These are phyloP conservation scores for Nadsonia fulvescens DNA, from an alignment of 805 yeast genomes.

Conservation along the genomic window DNA sequence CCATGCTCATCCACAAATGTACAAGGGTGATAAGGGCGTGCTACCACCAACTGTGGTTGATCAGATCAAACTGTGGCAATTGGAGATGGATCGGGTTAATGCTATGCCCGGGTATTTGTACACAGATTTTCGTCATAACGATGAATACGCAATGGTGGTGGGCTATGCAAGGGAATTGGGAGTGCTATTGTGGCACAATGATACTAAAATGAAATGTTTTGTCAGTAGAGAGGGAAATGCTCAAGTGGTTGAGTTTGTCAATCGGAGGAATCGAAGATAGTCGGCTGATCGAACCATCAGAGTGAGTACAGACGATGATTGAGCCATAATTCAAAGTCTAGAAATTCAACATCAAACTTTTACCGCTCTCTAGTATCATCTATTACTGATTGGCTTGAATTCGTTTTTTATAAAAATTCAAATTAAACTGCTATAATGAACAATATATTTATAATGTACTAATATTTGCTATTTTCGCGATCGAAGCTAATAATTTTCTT, in stretches of 20 bases:
- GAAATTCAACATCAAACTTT: too few relatives aligned
- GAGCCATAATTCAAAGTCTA: too few relatives aligned
- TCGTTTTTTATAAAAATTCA: too few relatives aligned
- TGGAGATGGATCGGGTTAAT: constrained; percentile 82
- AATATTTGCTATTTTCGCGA: too few relatives aligned
- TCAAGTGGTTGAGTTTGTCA: constrained; percentile 84
- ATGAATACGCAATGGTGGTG: constrained; percentile 55
- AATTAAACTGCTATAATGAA: too few relatives aligned
- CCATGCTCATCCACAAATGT: constrained; percentile 91
- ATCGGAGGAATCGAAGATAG: constrained; percentile 22
- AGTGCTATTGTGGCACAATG: constrained; percentile 75
- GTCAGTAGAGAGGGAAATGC: constrained; percentile 74
- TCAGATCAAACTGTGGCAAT: constrained; percentile 89
- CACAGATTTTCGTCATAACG: constrained; percentile 62
- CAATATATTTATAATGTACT: too few relatives aligned
- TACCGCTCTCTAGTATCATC: too few relatives aligned
- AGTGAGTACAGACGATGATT: too few relatives aligned
- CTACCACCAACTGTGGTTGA: constrained; percentile 96
- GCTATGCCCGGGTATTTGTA: constrained; percentile 75
- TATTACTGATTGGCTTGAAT: too few relatives aligned
- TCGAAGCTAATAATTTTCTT: too few relatives aligned
- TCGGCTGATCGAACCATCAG: constrained; percentile 1
- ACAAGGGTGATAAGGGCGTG: constrained; percentile 32
- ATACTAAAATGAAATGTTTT: constrained; percentile 51
- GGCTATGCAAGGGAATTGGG: constrained; percentile 84